Base-by-base conservation (phyloP, 805 yeast species). In the Barnettozyma sp. region DNA sequence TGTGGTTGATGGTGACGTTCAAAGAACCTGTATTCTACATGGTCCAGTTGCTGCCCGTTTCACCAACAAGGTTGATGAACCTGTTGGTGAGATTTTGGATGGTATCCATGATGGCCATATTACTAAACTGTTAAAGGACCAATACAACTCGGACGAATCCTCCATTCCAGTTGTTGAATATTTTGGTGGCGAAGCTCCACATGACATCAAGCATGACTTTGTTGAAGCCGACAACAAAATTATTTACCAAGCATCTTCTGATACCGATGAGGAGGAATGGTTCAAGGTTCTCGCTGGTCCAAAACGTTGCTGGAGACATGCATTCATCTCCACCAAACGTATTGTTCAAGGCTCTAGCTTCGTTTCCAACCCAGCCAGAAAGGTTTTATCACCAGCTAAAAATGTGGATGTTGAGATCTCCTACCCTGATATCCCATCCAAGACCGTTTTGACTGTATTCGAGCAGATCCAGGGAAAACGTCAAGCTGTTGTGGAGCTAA, bases 31-130 rank as follows among this genome's bases (percentile, higher is more conserved):
- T 82, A 87, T 92, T 49, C 73, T 92, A 55, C 96, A 87, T 54
- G 97, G 98, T 52, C 99, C 99, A 35, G 97, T 92, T 49, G 95
- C 99, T 52, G 96, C 95, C 51, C 87, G 80, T 65, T 88, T 68
- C 70, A 79, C 97, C 51, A 82, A 72, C 54, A 69, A 71, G 56
- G 92, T 84, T 42, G 79, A 92, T 57, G 96, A 86, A 66, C 97
- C 98, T 53, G 84, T 92, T 56, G 79, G 83, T 63, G 83, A 82
- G 30, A 87, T 92, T 50, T 65, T 92, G 65, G 97, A 90, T 58
- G 66, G 72, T 49, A 80, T 92, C 43, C 96, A 92, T 55, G 77
- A 87, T 24, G 96, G 95, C 42, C 97, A 88, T 64, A 82, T 92
- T 56, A 63, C 66, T 39, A 75, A 61, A 49, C 70, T 83, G 56